Conservation (phyloP, 768 basidiomycete species). For the Xerocomus potaroensis region DNA sequence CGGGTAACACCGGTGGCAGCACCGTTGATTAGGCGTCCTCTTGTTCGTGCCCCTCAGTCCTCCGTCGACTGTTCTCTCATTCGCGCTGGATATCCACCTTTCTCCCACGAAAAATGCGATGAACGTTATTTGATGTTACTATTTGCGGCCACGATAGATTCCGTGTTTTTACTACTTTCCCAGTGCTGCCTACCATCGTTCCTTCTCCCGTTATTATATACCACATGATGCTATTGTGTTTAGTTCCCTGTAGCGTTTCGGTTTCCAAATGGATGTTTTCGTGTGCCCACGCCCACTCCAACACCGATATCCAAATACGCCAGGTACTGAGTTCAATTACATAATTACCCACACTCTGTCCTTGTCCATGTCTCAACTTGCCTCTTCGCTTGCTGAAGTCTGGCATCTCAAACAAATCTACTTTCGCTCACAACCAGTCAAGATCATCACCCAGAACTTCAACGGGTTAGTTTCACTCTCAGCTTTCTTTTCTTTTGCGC, state of each 20-base stretch:
- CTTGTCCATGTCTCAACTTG: slow-evolving; percentile 15
- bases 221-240: not conserved
- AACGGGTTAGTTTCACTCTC: slow-evolving; percentile 59
- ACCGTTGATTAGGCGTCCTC: not conserved
- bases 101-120: not conserved
- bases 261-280: not conserved
- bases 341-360: not conserved
- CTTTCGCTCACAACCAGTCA: slow-evolving; percentile 44
- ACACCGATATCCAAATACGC: too few species aligned
- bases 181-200: not conserved
- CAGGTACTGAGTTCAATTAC: too few species aligned
- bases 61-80: not conserved
- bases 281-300: too few species aligned
- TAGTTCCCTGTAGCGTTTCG: not conserved
- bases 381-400: slow-evolving; percentile 43
- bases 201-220: not conserved
- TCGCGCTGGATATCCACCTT: not conserved
- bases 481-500: too few species aligned
- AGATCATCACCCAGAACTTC: slow-evolving; percentile 79
- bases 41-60: not conserved
- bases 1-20: not conserved
- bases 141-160: not conserved
- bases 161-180: not conserved
- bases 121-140: not conserved
- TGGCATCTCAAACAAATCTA: slow-evolving; percentile 73